Percentiles rank a stretch among this genome's conserved stretches.
Conservation (phyloP, 2,329 filamentous ascomycete genomes). For the Xylaria sp. region DNA sequence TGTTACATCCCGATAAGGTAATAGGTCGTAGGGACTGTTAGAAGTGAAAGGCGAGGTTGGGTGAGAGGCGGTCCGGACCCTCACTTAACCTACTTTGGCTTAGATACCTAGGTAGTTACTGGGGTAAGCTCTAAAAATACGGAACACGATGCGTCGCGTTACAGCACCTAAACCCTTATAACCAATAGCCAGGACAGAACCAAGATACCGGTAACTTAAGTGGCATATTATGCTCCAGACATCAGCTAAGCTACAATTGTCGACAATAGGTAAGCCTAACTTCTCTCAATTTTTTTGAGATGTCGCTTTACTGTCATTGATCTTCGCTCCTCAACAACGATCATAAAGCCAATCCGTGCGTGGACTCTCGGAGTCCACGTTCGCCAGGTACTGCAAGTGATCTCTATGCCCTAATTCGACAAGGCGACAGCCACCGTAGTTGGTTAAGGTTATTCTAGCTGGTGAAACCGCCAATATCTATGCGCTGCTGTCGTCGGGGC, state of each 20-base stretch:
- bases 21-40: not conserved
- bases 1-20: not conserved
- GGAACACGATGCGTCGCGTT: slow-evolving; percentile 5
- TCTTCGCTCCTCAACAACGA: not conserved
- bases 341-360: not conserved
- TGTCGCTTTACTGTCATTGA: no score
- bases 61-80: slow-evolving; percentile 16
- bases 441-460: not conserved
- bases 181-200: not conserved
- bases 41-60: slow-evolving; percentile 24
- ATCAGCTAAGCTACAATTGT: no score
- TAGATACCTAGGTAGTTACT: not conserved
- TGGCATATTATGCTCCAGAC: no score
- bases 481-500: not conserved
- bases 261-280: no score
- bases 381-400: not conserved
- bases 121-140: slow-evolving; percentile 4
- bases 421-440: not conserved
- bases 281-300: no score
- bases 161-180: not conserved
- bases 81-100: slow-evolving; percentile 7
- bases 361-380: not conserved
- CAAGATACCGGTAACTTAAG: not conserved
- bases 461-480: not conserved
- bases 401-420: not conserved